Evolutionary conservation across 2,329 filamentous ascomycete genomes (phyloP).

Genomic region (Trichophyton rubrum): DNA sequence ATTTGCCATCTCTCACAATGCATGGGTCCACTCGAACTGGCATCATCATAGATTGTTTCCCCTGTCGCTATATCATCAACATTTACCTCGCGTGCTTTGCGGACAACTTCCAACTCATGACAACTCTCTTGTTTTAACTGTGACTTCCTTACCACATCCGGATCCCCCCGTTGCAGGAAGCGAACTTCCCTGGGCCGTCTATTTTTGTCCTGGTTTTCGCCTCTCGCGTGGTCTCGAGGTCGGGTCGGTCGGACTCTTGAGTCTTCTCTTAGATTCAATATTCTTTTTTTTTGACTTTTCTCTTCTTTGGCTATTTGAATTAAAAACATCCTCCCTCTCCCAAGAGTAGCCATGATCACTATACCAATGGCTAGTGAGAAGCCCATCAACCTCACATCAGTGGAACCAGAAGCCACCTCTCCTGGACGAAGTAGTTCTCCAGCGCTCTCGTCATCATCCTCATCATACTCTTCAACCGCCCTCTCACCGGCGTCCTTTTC

Average conservation of each 20-base stretch:
- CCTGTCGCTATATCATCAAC: constrained; percentile 1
- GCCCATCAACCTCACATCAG: constrained; percentile 6
- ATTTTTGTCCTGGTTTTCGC: constrained; percentile 4
- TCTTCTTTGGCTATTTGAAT: not conserved
- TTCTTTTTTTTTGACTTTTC: not conserved
- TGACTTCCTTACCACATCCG: not conserved
- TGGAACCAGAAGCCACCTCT: constrained; percentile 6
- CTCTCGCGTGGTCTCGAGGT: constrained; percentile 1
- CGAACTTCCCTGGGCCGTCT: not conserved
- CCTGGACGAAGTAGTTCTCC: not conserved
- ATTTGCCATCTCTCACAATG: constrained; percentile 1
- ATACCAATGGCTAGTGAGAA: constrained; percentile 9
- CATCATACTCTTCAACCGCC: not conserved
- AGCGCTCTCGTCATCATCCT: constrained; percentile 6
- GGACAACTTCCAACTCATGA: not conserved
- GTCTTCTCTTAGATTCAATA: not conserved
- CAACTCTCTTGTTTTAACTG: not conserved
- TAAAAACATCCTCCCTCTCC: not conserved
- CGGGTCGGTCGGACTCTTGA: not conserved
- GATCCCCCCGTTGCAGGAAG: not conserved
- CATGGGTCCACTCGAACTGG: constrained; percentile 1
- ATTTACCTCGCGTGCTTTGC: not conserved
- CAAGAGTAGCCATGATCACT: constrained; percentile 7
- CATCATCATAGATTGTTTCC: not conserved
- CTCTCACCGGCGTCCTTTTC: not conserved